phyloP scores from a whole-genome alignment of 163 green algal species.

The Chloromonas sp. region DNA sequence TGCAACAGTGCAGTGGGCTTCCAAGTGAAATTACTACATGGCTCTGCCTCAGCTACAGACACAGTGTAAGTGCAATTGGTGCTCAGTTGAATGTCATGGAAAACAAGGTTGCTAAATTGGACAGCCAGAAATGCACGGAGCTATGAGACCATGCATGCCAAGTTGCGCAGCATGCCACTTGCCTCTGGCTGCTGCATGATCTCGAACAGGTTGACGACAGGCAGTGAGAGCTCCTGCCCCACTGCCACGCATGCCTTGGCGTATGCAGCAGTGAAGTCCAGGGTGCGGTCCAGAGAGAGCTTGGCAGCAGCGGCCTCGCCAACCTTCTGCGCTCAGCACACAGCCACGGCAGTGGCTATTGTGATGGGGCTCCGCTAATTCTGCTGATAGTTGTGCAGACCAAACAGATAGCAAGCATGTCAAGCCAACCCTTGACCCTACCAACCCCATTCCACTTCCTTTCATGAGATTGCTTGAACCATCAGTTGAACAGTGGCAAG shows the following conservation, averaged over 20 bases:
- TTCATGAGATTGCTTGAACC: background rate
- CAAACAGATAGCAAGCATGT: no score
- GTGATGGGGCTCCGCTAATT: background rate
- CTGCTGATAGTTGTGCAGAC: background rate
- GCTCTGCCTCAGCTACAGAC: background rate
- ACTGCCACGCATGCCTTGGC: slow-evolving; percentile 28
- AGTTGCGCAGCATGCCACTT: background rate
- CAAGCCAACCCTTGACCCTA: no score
- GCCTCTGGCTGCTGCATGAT: slow-evolving; percentile 29
- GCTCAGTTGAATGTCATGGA: no score
- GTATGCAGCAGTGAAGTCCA: slow-evolving; percentile 35
- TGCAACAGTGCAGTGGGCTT: no score
- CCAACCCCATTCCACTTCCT: no score
- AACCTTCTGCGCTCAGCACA: background rate
- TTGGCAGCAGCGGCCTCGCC: background rate
- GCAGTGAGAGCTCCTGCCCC: slow-evolving; percentile 10
- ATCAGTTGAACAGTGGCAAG: background rate
- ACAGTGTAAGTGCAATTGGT: background rate
- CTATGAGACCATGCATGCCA: background rate
- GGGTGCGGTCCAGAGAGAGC: slow-evolving; percentile 41
- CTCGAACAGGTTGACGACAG: slow-evolving; percentile 53
- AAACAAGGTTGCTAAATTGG: no score
- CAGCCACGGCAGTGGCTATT: background rate
- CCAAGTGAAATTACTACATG: no score
- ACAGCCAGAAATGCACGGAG: background rate